Evolutionary conservation across 495 filamentous ascomycete genomes (phyloP).

Genomic region (Xylaria acuta): DNA sequence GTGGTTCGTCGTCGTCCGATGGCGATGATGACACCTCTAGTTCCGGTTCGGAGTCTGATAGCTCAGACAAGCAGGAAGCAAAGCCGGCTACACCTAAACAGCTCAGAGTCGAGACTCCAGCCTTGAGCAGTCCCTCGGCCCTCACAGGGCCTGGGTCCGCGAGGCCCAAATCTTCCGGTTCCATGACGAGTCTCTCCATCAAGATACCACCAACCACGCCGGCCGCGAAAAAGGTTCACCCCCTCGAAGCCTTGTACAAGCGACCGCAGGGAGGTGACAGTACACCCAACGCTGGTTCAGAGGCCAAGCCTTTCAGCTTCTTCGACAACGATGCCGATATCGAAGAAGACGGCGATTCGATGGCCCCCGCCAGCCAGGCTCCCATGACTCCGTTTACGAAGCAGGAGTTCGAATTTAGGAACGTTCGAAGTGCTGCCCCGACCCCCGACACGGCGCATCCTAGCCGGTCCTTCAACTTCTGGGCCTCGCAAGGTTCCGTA

Average conservation of each 20-base stretch:
- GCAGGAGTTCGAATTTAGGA: slow-evolving; percentile 74
- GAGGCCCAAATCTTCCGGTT: slow-evolving; percentile 51
- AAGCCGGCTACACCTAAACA: slow-evolving; percentile 18
- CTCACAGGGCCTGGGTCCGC: slow-evolving; percentile 31
- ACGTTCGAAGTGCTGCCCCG: slow-evolving; percentile 82
- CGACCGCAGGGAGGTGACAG: slow-evolving; percentile 55
- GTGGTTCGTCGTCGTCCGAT: slow-evolving; percentile 37
- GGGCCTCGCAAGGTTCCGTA: slow-evolving; percentile 45
- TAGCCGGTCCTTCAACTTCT: slow-evolving; percentile 59
- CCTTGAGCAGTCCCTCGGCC: slow-evolving; percentile 28
- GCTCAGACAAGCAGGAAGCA: slow-evolving; percentile 22
- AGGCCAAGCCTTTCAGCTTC: slow-evolving; percentile 53
- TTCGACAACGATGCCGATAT: slow-evolving; percentile 59
- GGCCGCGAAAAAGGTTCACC: slow-evolving; percentile 67
- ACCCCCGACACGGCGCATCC: slow-evolving; percentile 92
- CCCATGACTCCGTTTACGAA: slow-evolving; percentile 84
- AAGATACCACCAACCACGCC: slow-evolving; percentile 54
- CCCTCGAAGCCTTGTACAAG: slow-evolving; percentile 90
- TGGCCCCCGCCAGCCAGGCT: slow-evolving; percentile 40
- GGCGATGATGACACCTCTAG: slow-evolving; percentile 35
- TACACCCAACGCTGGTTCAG: slow-evolving; percentile 31
- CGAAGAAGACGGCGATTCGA: slow-evolving; percentile 38
- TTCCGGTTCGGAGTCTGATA: slow-evolving; percentile 33
- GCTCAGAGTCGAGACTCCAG: slow-evolving; percentile 31
- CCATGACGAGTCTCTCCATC: slow-evolving; percentile 54